phyloP scores from a whole-genome alignment of 208 protist species.

The Spongospora subterranea region DNA sequence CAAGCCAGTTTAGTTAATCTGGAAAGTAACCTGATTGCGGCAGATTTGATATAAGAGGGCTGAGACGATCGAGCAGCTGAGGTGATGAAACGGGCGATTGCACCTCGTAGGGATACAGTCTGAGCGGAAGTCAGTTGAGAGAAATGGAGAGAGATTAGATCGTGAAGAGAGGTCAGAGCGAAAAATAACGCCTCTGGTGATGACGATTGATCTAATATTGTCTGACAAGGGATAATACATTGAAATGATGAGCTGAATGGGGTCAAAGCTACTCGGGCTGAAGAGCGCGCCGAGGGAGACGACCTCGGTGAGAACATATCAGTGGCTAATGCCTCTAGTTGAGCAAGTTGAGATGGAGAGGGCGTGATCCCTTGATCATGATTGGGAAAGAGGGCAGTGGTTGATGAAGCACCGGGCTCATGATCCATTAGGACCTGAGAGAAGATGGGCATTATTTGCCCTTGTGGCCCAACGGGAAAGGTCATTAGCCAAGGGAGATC shows the following conservation, averaged over 20 bases:
- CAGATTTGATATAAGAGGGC: background rate
- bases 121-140: background rate
- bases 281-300: background rate
- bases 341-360: too few species aligned
- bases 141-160: background rate
- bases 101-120: background rate
- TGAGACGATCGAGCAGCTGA: background rate
- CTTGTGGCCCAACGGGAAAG: too few species aligned
- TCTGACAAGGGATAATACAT: background rate
- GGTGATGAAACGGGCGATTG: background rate
- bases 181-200: background rate
- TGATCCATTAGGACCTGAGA: too few species aligned
- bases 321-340: background rate
- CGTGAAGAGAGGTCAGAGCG: background rate
- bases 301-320: background rate
- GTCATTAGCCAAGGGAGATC: too few species aligned
- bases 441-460: too few species aligned
- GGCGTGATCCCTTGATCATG: too few species aligned
- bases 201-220: background rate
- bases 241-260: background rate
- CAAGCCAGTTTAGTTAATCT: background rate
- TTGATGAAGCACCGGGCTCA: too few species aligned
- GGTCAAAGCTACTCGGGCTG: background rate
- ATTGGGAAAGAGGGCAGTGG: too few species aligned
- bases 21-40: background rate